These are phyloP conservation scores for Colletotrichum theobromicola DNA, from an alignment of 2,329 filamentous ascomycete genomes.

Conservation along the genomic window DNA sequence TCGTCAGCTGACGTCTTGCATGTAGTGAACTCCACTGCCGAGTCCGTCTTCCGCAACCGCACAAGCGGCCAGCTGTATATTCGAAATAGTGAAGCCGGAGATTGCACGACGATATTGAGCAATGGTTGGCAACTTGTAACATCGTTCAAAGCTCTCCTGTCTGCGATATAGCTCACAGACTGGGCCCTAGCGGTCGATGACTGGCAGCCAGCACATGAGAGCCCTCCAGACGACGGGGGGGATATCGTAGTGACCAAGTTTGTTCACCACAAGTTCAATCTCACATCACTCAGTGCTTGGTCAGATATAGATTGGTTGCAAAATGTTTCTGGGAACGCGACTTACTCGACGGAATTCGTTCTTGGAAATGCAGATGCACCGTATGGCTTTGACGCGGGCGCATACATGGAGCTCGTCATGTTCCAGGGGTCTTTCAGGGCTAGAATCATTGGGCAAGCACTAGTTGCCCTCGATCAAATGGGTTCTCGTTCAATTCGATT, in stretches of 20 bases:
- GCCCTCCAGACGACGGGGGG: neutral
- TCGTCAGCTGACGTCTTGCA: neutral
- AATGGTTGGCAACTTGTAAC: neutral
- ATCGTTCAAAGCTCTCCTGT: neutral
- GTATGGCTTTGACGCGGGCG: neutral
- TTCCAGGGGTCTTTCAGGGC: neutral
- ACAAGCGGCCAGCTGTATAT: neutral
- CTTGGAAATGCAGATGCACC: neutral
- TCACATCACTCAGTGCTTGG: neutral
- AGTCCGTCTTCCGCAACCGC: neutral
- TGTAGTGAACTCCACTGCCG: neutral
- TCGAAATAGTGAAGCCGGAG: neutral
- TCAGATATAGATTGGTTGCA: neutral
- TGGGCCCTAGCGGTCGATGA: neutral
- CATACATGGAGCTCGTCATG: neutral
- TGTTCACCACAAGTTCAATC: neutral
- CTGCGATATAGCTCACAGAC: neutral
- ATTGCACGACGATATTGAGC: neutral
- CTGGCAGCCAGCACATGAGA: neutral
- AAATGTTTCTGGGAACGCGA: neutral
- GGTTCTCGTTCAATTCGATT: neutral
- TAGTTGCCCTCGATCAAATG: neutral
- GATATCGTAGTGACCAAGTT: neutral
- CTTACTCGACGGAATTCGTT: neutral
- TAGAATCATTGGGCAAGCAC: neutral